Conservation (phyloP, 257 asterid genomes). For the Verbena officinalis region DNA sequence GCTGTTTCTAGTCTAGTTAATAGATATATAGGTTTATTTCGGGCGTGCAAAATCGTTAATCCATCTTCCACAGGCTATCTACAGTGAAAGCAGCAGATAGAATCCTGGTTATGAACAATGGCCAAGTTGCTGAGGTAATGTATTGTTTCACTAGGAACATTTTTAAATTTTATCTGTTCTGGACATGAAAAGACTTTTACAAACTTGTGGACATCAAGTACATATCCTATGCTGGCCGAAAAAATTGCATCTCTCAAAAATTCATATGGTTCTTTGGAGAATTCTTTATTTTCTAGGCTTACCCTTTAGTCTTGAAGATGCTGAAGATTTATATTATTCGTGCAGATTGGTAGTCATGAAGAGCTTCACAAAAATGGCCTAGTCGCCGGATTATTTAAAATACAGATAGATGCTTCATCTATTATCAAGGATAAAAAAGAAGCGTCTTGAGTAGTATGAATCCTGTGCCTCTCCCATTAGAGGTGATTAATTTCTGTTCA, state of each 20-base stretch:
- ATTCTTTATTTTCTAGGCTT: not conserved
- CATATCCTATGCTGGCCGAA: too few relatives aligned
- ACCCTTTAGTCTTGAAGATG: not conserved
- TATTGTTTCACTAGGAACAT: not conserved
- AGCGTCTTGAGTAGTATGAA: conserved; percentile 9
- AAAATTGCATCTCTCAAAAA: not conserved
- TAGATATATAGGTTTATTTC: too few relatives aligned
- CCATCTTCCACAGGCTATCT: conserved; percentile 41
- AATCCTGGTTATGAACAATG: conserved; percentile 46
- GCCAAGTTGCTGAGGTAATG: conserved; percentile 50
- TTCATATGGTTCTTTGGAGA: not conserved
- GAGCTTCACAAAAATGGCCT: conserved; percentile 32
- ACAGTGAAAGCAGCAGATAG: conserved; percentile 48
- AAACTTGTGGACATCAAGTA: not conserved
- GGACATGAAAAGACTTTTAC: not conserved
- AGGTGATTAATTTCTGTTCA: too few relatives aligned
- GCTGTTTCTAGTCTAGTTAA: not conserved
- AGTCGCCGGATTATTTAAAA: conserved; percentile 38
- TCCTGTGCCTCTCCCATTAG: not conserved
- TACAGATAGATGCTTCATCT: conserved; percentile 26
- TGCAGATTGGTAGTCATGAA: conserved; percentile 43
- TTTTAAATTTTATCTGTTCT: not conserved
- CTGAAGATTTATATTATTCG: conserved; percentile 17
- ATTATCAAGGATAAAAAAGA: conserved; percentile 16
- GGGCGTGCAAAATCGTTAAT: not conserved